Evolutionary conservation across 768 basidiomycete species (phyloP), one percentile per base, ranked within the genome.

Genomic region (Mycena amicta): DNA sequence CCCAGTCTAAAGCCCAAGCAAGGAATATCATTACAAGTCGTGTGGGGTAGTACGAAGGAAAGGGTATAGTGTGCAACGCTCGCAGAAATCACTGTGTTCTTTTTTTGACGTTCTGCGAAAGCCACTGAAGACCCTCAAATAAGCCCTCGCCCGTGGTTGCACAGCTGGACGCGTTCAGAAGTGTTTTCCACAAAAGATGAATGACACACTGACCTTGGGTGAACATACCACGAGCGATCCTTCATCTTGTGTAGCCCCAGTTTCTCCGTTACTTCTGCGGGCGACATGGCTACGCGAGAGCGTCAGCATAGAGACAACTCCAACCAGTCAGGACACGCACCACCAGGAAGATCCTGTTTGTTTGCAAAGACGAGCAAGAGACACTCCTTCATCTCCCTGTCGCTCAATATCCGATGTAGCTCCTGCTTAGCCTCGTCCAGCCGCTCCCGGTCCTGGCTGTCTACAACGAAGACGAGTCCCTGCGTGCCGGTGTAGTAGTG

Each of bases 401-500:
- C 96, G 65, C 91, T 90, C 74, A 98, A 80, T 77, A 98, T 98
- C 60, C 95, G 86, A 70, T 98, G 95, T 27, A 98, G 78, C 75
- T 98, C 96, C 70, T 91, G 89, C 70, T 94, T 91, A 33, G 96
- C 96, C 76, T 98, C 96, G 71, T 98, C 95, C 69, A 98, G 90
- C 59, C 96, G 86, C 68, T 96, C 94, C 59, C 92, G 80, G 74
- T 98, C 96, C 70, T 94, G 92, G 62, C 93, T 95, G 76, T 98
- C 96, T 57, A 98, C 94, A 56, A 98, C 96, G 71, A 97, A 98
- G 55, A 98, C 95, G 62, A 98, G 87, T 56, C 95, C 96, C 77
- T 98, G 96, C 1, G 96, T 98, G 60, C 96, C 96, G 13, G 96
- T 98, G 79, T 98, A 98, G 75, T 98, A 98, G 75, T 98, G 96